phyloP scores from a whole-genome alignment of 2,329 filamentous ascomycete species.

The Xylaria sp. region DNA sequence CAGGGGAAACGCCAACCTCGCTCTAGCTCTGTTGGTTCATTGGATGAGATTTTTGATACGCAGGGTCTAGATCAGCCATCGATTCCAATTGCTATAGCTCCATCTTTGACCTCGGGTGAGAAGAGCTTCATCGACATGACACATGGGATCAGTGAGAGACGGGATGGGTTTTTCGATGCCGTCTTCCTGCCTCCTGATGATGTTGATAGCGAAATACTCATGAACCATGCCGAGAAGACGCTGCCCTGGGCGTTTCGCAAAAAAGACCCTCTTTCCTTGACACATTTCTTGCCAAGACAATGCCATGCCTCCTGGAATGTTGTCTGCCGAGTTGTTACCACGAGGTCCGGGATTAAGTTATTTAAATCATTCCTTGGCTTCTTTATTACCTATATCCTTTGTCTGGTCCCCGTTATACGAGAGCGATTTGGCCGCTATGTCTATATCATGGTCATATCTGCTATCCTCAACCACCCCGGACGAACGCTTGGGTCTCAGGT shows the following conservation, averaged over 20 bases:
- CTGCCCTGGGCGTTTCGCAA: constrained; percentile 60
- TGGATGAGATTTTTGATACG: constrained; percentile 47
- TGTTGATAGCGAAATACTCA: constrained; percentile 52
- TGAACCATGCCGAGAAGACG: constrained; percentile 55
- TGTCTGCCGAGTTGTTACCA: constrained; percentile 55
- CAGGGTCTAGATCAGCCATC: constrained; percentile 35
- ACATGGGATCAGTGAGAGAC: constrained; percentile 56
- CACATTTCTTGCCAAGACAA: constrained; percentile 60
- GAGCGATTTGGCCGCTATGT: constrained; percentile 63
- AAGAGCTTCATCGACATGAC: constrained; percentile 51
- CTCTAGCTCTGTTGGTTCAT: constrained; percentile 43
- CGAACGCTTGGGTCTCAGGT: constrained; percentile 66
- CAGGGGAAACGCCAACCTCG: constrained; percentile 32
- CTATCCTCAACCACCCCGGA: constrained; percentile 67
- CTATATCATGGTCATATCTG: constrained; percentile 66
- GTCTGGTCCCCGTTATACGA: constrained; percentile 60
- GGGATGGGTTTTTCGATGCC: constrained; percentile 61
- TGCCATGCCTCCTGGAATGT: constrained; percentile 57
- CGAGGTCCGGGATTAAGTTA: constrained; percentile 62
- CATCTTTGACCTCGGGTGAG: constrained; percentile 39
- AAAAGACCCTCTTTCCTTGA: constrained; percentile 58
- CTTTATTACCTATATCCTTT: constrained; percentile 65
- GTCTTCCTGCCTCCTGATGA: constrained; percentile 57
- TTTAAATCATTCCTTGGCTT: constrained; percentile 66
- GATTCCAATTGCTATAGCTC: constrained; percentile 28